These are phyloP conservation scores for Fusarium oligoseptatum DNA, from an alignment of 2,329 filamentous ascomycete genomes.

Conservation along the genomic window DNA sequence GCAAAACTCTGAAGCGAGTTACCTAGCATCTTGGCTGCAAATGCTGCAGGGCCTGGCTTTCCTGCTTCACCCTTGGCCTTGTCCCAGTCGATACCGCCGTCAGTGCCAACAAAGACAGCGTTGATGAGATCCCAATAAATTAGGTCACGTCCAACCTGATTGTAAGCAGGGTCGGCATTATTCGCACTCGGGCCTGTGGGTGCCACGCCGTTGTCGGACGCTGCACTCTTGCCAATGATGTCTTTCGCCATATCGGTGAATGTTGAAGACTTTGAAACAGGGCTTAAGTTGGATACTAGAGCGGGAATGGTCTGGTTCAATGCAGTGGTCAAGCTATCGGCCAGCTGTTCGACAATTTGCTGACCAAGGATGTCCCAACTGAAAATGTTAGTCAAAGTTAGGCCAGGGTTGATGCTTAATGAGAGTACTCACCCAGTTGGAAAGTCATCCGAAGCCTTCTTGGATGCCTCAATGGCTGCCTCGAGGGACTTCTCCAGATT, in stretches of 20 bases:
- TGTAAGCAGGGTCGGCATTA: not conserved
- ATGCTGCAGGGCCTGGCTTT: not conserved
- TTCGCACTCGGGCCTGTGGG: not conserved
- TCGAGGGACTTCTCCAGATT: not conserved
- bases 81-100: not conserved
- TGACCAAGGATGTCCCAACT: not conserved
- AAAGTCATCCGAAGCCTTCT: not conserved
- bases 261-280: not conserved
- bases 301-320: not conserved
- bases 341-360: not conserved
- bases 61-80: not conserved
- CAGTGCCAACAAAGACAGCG: not conserved
- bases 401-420: not conserved
- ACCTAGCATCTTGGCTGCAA: not conserved
- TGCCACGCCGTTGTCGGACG: not conserved
- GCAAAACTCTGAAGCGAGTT: not conserved
- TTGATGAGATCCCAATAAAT: not conserved
- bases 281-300: not conserved
- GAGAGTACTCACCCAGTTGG: not conserved
- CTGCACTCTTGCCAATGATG: not conserved
- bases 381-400: accelerated
- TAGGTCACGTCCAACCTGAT: not conserved
- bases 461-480: not conserved
- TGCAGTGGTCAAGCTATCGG: not conserved
- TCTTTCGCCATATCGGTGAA: not conserved